Evolutionary conservation across 257 asterid genomes (phyloP).

Genomic region (Echites panduratus): DNA sequence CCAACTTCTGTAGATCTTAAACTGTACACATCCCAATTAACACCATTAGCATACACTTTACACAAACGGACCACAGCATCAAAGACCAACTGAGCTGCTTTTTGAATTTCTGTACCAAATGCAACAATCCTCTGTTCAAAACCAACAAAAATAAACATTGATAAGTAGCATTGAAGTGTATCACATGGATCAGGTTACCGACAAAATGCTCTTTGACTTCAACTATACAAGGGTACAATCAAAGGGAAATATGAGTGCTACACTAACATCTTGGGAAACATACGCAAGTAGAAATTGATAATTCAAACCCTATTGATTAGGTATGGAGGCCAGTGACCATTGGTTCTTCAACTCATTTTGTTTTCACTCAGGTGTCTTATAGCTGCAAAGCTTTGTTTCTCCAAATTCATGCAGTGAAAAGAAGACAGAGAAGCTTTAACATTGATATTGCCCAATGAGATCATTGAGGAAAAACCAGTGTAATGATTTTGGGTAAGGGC

Average conservation of each 20-base stretch:
- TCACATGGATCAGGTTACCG: background rate
- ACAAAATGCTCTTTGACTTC: background rate
- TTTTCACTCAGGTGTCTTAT: background rate
- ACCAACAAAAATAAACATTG: slow-evolving; percentile 16
- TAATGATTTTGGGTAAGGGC: background rate
- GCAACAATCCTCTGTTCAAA: slow-evolving; percentile 46
- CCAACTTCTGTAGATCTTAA: slow-evolving; percentile 26
- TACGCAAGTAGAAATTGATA: background rate
- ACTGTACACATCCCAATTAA: slow-evolving; percentile 56
- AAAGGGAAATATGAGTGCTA: background rate
- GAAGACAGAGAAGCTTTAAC: background rate
- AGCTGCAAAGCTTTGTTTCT: background rate
- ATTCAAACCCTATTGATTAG: background rate
- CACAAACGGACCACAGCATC: slow-evolving; percentile 71
- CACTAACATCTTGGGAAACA: background rate
- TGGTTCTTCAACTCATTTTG: background rate
- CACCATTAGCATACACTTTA: slow-evolving; percentile 64
- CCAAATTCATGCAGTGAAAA: background rate
- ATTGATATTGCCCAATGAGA: background rate
- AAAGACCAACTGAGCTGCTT: slow-evolving; percentile 53
- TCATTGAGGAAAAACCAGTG: background rate
- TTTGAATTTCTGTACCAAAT: slow-evolving; percentile 56
- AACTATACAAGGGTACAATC: background rate
- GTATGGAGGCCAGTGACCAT: background rate
- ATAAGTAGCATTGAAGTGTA: slow-evolving; percentile 7